These are phyloP conservation scores for Populus pruinosa DNA, from an alignment of 345 rosid species.

Conservation along the genomic window DNA sequence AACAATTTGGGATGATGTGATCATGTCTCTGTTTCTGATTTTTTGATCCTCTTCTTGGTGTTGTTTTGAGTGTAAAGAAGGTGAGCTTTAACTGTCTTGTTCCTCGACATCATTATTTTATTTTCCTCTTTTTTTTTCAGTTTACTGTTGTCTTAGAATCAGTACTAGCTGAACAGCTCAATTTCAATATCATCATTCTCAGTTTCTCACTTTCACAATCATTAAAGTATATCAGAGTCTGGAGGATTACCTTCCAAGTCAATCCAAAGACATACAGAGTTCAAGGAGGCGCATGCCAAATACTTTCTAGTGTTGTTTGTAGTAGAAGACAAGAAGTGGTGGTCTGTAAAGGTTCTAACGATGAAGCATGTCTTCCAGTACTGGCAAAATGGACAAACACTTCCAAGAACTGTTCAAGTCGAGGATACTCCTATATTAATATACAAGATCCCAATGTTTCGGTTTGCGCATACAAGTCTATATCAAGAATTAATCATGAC, in stretches of 20 bases:
- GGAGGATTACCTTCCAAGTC: neutral
- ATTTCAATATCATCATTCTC: neutral
- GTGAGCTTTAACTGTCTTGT: neutral
- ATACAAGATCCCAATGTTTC: neutral
- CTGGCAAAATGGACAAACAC: neutral
- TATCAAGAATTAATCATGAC: neutral
- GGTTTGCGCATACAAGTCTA: neutral
- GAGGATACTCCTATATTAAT: neutral
- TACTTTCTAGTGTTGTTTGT: neutral
- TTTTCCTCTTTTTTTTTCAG: too few relatives aligned
- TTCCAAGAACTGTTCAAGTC: neutral
- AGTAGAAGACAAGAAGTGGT: neutral
- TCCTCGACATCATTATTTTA: neutral
- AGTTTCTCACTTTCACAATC: neutral
- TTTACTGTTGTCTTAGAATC: neutral
- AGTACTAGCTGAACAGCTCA: neutral
- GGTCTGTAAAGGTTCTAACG: neutral
- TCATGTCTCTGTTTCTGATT: slow-evolving; percentile 32
- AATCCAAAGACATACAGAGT: neutral
- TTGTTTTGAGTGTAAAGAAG: slow-evolving; percentile 10
- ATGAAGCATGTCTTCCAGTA: neutral
- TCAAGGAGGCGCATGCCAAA: neutral
- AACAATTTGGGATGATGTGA: slow-evolving; percentile 24
- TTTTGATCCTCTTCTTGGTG: slow-evolving; percentile 29
- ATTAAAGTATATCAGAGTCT: neutral